Evolutionary conservation across 495 filamentous ascomycete species (phyloP).

Genomic region (Trichoderma parareesei): DNA sequence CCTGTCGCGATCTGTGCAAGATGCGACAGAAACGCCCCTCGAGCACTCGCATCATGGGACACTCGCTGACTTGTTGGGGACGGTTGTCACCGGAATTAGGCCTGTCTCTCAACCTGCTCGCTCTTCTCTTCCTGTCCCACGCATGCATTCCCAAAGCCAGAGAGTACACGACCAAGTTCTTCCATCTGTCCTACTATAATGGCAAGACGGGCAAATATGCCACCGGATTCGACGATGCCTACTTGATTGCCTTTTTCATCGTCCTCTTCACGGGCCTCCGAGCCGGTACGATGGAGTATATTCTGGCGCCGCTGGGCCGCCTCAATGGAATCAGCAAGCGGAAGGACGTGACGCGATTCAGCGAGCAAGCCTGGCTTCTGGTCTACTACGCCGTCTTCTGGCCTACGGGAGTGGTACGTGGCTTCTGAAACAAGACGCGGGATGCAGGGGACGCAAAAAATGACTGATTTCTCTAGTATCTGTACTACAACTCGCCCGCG

Average conservation of each 20-base stretch:
- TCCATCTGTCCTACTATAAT: slow-evolving; percentile 77
- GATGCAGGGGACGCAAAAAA: neutral
- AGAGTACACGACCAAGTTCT: slow-evolving; percentile 74
- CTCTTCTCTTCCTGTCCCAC: slow-evolving; percentile 70
- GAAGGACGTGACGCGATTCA: slow-evolving; percentile 72
- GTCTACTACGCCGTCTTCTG: slow-evolving; percentile 75
- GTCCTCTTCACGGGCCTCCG: slow-evolving; percentile 79
- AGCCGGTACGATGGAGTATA: slow-evolving; percentile 77
- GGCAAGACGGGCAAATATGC: slow-evolving; percentile 55
- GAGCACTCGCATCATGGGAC: neutral
- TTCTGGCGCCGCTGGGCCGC: slow-evolving; percentile 68
- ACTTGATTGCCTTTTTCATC: slow-evolving; percentile 71
- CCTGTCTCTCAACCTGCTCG: slow-evolving; percentile 68
- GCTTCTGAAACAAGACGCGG: neutral
- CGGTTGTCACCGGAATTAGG: slow-evolving; percentile 35
- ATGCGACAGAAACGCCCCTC: neutral
- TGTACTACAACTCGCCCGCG: slow-evolving; percentile 69
- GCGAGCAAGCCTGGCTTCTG: slow-evolving; percentile 87
- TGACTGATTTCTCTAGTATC: slow-evolving; percentile 51
- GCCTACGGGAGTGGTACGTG: slow-evolving; percentile 73
- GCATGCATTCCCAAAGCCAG: slow-evolving; percentile 69
- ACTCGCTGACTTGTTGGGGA: slow-evolving; percentile 10
- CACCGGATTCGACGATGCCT: slow-evolving; percentile 70
- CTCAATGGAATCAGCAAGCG: slow-evolving; percentile 57
- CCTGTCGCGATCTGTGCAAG: slow-evolving; percentile 11